Evolutionary conservation across 1,284 basidiomycete genomes (phyloP).

Genomic region (Rhodofomes roseus): DNA sequence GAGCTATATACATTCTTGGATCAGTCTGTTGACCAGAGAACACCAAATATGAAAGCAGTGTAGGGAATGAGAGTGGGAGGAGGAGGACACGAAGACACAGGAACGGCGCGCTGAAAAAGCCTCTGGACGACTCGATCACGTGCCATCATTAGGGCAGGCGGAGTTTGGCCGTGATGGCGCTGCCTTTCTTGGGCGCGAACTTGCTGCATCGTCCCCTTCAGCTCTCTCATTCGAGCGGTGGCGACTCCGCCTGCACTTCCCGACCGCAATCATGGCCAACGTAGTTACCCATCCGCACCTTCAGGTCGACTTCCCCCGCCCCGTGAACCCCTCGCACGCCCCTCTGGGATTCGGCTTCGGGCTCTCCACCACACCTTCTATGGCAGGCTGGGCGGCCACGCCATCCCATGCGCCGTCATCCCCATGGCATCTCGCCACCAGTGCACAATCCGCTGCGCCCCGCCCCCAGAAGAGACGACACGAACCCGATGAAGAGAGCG

Average conservation of each 20-base stretch:
- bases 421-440: constrained; percentile 16
- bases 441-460: constrained; percentile 31
- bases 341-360: constrained; percentile 72
- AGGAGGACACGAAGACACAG: constrained; percentile 7
- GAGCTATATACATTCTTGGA: neutral
- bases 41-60: no score
- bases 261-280: constrained; percentile 56
- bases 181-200: constrained; percentile 18
- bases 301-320: constrained; percentile 60
- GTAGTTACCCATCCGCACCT: constrained; percentile 51
- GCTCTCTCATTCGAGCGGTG: neutral
- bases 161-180: neutral
- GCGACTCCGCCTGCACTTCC: constrained; percentile 15
- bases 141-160: constrained; percentile 37
- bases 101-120: constrained; percentile 22
- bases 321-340: constrained; percentile 59
- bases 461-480: constrained; percentile 58
- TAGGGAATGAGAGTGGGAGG: neutral
- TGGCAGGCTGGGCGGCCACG: constrained; percentile 32
- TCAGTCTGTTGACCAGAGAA: no score
- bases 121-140: neutral
- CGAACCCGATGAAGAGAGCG: constrained; percentile 53
- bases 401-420: constrained; percentile 18
- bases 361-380: constrained; percentile 40
- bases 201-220: constrained; percentile 25